phyloP scores from a whole-genome alignment of 169 alveolate species.

The Babesia gibsoni region DNA sequence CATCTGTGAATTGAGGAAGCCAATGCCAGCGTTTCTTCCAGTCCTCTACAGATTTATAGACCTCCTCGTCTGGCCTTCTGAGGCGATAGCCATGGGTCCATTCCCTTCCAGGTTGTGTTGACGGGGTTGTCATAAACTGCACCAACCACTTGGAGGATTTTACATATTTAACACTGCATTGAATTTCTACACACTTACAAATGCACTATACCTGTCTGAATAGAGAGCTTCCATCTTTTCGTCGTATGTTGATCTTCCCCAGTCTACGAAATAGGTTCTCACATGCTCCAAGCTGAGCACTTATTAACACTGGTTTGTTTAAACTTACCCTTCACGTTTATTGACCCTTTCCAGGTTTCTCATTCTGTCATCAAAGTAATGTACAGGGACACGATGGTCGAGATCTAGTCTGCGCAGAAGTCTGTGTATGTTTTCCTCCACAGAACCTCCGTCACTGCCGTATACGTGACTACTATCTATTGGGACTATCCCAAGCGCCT shows the following conservation, averaged over 20 bases:
- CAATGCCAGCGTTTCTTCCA: constrained; percentile 63
- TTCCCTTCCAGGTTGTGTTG: constrained; percentile 51
- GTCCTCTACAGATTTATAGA: neutral
- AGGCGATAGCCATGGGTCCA: constrained; percentile 63
- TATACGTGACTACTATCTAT: neutral
- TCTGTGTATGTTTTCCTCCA: neutral
- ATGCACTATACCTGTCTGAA: constrained; percentile 46
- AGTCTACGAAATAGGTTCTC: constrained; percentile 68
- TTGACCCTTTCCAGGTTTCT: constrained; percentile 16
- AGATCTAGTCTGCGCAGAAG: constrained; percentile 10
- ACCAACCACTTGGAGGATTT: constrained; percentile 37
- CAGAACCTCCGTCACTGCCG: constrained; percentile 24
- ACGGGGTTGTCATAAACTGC: constrained; percentile 24
- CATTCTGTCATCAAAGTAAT: constrained; percentile 45
- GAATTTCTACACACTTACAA: neutral
- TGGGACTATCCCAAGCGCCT: constrained; percentile 11
- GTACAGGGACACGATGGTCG: constrained; percentile 43
- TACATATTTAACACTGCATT: constrained; percentile 58
- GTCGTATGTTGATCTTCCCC: constrained; percentile 70
- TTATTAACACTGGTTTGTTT: constrained; percentile 15
- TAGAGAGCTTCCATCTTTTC: constrained; percentile 66
- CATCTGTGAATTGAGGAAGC: constrained; percentile 4
- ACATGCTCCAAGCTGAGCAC: constrained; percentile 21
- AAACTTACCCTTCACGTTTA: constrained; percentile 40
- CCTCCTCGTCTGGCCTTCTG: constrained; percentile 52